Evolutionary conservation across 805 yeast genomes (phyloP), one percentile per base, ranked within the genome.

Genomic region (Blastobotrys peoriensis): DNA sequence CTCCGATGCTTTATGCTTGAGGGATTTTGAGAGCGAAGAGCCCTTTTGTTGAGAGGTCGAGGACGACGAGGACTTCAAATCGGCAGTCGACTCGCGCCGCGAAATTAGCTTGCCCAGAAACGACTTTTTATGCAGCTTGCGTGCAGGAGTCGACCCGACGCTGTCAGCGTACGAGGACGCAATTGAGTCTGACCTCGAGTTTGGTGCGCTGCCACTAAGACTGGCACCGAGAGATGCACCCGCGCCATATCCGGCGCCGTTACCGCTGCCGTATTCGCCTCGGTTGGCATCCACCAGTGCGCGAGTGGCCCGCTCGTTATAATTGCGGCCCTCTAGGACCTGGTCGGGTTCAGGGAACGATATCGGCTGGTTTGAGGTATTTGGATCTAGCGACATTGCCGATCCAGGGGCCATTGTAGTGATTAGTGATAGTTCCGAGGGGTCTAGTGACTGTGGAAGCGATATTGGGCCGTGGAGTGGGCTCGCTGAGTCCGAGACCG

Each of bases 271-370:
- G n/a, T 8, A 25, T 8, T 25, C 8, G 13, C 13, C 30, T 8
- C 30, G 30, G 13, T 13, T 25, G 30, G 30, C 30, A 8, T 25
- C 30, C 30, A 25, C 30, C 8, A 10, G 19, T 25, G 35, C 41
- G 18, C 5, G 23, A 19, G 16, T 25, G 13, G 30, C 21, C 25
- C 44, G 45, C 19, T 48, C 48, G 22, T 44, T 16, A 28, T 25
- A 25, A 25, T 25, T 25, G 30, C 30, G 30, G 13, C 50, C 45
- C 38, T 53, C 55, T 13, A 51, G 40, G 17, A 49, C 57, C 28
- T 46, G 49, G 20, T 53, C 55, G n/a, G 54, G 54, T 28, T 51
- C 49, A 16, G 55, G 51, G 38, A 43, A 49, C 2, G 52, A 36
- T 13, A 49, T 35, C 17, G 38, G 40, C 38, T 25, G 10, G 13